A percentile compares a stretch with the other conserved stretches of the same genome.
Conservation (phyloP, 2,329 filamentous ascomycete species). For the Dactylellina haptotyla region DNA sequence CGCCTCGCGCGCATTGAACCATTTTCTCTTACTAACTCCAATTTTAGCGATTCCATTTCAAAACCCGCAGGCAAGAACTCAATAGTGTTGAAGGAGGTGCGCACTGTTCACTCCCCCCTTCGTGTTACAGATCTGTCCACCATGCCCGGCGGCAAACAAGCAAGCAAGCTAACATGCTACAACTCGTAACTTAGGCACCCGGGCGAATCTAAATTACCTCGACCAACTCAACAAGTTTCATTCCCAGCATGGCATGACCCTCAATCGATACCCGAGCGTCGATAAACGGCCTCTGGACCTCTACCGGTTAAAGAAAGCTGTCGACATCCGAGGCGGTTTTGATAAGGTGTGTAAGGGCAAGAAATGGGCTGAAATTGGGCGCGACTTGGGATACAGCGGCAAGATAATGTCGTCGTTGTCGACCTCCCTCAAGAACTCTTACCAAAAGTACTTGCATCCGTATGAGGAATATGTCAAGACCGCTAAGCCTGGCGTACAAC, state of each 20-base stretch:
- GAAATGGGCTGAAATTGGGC: slow-evolving; percentile 98
- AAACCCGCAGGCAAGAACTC: slow-evolving; percentile 92
- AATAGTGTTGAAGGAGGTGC: slow-evolving; percentile 97
- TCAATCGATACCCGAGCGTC: slow-evolving; percentile 93
- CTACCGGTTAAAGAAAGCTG: slow-evolving; percentile 95
- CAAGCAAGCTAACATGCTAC: not conserved
- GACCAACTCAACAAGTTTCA: slow-evolving; percentile 96
- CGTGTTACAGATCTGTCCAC: not conserved
- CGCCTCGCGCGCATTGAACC: no score
- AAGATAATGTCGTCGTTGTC: slow-evolving; percentile 99
- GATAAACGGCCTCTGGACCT: slow-evolving; percentile 97
- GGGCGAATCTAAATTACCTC: slow-evolving; percentile 93
- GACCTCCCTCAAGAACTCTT: slow-evolving; percentile 97
- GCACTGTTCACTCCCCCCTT: not conserved
- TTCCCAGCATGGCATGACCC: slow-evolving; percentile 92
- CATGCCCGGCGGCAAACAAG: not conserved
- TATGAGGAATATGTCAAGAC: slow-evolving; percentile 94
- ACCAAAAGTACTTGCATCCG: slow-evolving; percentile 93
- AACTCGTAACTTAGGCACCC: slow-evolving; percentile 73
- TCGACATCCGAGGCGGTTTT: slow-evolving; percentile 92
- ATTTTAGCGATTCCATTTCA: slow-evolving; percentile 89
- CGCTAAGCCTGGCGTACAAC: slow-evolving; percentile 94
- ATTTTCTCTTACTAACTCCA: slow-evolving; percentile 2
- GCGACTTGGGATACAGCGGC: slow-evolving; percentile 95
- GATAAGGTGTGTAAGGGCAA: slow-evolving; percentile 96